Conservation (phyloP, 2,329 filamentous ascomycete genomes). For the Exophiala bonariae region DNA sequence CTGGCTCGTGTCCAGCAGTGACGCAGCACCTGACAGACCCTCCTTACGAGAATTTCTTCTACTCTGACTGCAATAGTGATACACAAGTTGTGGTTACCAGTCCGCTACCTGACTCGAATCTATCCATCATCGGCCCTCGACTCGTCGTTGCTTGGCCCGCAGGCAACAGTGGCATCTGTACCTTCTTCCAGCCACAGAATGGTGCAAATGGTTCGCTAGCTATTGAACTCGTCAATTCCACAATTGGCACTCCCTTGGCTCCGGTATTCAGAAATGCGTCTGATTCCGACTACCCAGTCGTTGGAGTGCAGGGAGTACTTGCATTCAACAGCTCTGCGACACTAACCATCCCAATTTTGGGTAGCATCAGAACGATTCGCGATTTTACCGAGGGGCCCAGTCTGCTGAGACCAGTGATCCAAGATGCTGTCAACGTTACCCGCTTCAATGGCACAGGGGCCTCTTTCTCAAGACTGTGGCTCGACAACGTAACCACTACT, state of each 20-base stretch:
- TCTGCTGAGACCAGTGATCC: constrained; percentile 53
- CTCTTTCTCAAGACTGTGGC: constrained; percentile 56
- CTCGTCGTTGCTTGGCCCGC: constrained; percentile 65
- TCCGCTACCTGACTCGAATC: constrained; percentile 54
- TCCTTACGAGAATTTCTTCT: constrained; percentile 66
- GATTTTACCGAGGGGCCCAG: constrained; percentile 62
- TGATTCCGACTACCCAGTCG: constrained; percentile 39
- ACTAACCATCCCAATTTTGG: constrained; percentile 58
- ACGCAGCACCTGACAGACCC: constrained; percentile 53
- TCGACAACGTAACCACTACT: constrained; percentile 62
- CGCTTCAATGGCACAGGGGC: constrained; percentile 44
- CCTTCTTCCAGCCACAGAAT: constrained; percentile 58
- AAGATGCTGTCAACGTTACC: constrained; percentile 52
- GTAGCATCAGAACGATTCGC: constrained; percentile 63
- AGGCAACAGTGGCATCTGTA: constrained; percentile 61
- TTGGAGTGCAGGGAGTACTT: constrained; percentile 56
- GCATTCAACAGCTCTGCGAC: constrained; percentile 59
- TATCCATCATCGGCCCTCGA: constrained; percentile 58
- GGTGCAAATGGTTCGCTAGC: constrained; percentile 55
- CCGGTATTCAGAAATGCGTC: constrained; percentile 43
- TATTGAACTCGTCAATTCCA: constrained; percentile 54
- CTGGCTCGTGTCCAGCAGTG: constrained; percentile 31
- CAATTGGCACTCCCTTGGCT: constrained; percentile 45
- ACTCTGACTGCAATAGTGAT: constrained; percentile 62
- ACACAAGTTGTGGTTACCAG: constrained; percentile 63